A percentile compares a stretch with the other conserved stretches of the same genome.
phyloP scores from a whole-genome alignment of 2,329 filamentous ascomycete species.

The Ophiocordyceps camponoti-leonardi region DNA sequence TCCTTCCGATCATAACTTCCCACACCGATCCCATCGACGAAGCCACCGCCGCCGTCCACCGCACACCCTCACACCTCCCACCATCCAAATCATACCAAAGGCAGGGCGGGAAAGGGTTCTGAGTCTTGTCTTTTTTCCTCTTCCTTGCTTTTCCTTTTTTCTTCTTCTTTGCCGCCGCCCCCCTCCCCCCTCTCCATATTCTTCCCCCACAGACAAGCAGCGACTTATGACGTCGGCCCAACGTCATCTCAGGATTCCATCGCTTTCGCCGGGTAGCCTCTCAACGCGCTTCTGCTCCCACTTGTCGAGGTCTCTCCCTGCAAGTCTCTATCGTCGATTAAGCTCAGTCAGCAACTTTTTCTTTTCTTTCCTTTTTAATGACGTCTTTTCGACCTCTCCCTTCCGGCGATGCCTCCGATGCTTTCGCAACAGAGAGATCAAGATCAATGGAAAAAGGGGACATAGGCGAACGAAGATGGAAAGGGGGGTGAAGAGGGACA shows the following conservation, averaged over 20 bases:
- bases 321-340: conserved; percentile 10
- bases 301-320: conserved; percentile 80
- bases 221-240: background rate
- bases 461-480: background rate
- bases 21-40: too few species aligned
- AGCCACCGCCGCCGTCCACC: too few species aligned
- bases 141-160: background rate
- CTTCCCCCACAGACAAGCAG: background rate
- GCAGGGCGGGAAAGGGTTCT: background rate
- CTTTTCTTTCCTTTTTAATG: too few species aligned
- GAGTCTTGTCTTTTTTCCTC: background rate
- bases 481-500: background rate
- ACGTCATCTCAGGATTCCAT: conserved; percentile 48
- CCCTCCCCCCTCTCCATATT: too few species aligned
- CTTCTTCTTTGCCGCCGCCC: too few species aligned
- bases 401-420: too few species aligned
- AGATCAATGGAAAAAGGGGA: background rate
- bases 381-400: too few species aligned
- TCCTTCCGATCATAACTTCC: too few species aligned
- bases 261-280: conserved; percentile 73
- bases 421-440: background rate
- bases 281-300: conserved; percentile 97
- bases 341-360: background rate
- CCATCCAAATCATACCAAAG: background rate
- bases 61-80: background rate